Percentiles rank a stretch among this genome's conserved stretches.
phyloP scores from a whole-genome alignment of 805 yeast genomes.

The Jamesozyma jinghongensis region DNA sequence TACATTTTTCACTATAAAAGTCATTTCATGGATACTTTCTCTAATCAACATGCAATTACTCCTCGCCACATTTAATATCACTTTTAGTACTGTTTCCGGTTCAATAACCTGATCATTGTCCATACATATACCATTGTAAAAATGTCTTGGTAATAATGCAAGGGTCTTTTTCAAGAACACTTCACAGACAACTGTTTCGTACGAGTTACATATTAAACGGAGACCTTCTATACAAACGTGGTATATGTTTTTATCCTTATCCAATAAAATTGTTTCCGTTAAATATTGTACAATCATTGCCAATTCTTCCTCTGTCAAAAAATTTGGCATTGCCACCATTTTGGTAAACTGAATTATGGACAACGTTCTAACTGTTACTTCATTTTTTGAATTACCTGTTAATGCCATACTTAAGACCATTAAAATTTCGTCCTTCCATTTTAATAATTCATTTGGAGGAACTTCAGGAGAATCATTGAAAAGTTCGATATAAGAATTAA shows the following conservation, averaged over 20 bases:
- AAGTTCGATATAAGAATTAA: slow-evolving; percentile 41
- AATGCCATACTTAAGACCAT: slow-evolving; percentile 58
- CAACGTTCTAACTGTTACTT: slow-evolving; percentile 56
- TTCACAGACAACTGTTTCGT: slow-evolving; percentile 37
- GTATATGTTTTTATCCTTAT: slow-evolving; percentile 42
- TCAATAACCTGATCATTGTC: slow-evolving; percentile 19
- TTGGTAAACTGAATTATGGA: slow-evolving; percentile 57
- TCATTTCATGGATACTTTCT: slow-evolving; percentile 19
- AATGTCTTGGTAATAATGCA: slow-evolving; percentile 42
- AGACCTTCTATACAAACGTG: slow-evolving; percentile 48
- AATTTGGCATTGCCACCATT: slow-evolving; percentile 40
- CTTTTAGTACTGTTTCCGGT: slow-evolving; percentile 29
- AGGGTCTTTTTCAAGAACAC: slow-evolving; percentile 44
- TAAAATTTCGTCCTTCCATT: slow-evolving; percentile 57
- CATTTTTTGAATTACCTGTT: slow-evolving; percentile 55
- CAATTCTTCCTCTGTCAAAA: slow-evolving; percentile 47
- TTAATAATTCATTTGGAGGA: neutral
- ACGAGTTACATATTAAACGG: slow-evolving; percentile 30
- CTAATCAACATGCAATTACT: slow-evolving; percentile 22
- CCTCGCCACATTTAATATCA: slow-evolving; percentile 26
- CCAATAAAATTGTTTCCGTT: slow-evolving; percentile 47
- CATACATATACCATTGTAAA: slow-evolving; percentile 20
- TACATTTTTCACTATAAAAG: slow-evolving; percentile 11
- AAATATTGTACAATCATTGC: slow-evolving; percentile 55
- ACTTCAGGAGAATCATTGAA: slow-evolving; percentile 26